Conservation (phyloP, 352 stramenopile species). For the Thraustochytrium aureum region DNA sequence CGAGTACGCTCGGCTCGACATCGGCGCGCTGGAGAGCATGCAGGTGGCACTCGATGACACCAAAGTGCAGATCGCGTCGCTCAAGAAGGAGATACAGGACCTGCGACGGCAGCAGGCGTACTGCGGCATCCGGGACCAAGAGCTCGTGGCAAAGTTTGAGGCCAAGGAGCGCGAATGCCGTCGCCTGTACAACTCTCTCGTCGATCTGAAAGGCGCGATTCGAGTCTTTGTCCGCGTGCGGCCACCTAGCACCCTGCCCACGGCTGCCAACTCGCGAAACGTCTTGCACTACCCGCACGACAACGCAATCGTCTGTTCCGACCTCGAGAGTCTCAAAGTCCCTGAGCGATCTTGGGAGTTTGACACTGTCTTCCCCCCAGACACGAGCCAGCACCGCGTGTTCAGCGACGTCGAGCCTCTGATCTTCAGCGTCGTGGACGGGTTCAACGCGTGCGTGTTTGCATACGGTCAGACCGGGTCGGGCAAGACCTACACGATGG, state of each 20-base stretch:
- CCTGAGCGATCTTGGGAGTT: conserved; percentile 49
- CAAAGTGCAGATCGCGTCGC: background rate
- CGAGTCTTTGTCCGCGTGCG: conserved; percentile 82
- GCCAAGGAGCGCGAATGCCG: conserved; percentile 44
- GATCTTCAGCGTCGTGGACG: conserved; percentile 73
- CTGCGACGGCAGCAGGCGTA: background rate
- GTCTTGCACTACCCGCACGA: conserved; percentile 24
- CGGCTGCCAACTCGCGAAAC: background rate
- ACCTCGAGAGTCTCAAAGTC: conserved; percentile 18
- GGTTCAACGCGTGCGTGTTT: conserved; percentile 82
- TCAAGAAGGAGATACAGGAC: conserved; percentile 19
- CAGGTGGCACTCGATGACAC: conserved; percentile 17
- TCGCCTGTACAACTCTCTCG: conserved; percentile 32
- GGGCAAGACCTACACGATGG: conserved; percentile 52
- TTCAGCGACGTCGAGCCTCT: conserved; percentile 87
- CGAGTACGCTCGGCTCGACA: conserved; percentile 50
- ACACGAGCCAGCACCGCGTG: conserved; percentile 69
- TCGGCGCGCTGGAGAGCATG: conserved; percentile 47
- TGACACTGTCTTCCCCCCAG: conserved; percentile 55
- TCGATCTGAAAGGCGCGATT: conserved; percentile 85
- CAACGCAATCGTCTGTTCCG: background rate
- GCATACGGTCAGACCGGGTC: conserved; percentile 76
- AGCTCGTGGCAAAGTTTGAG: conserved; percentile 6
- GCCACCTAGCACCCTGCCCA: conserved; percentile 57
- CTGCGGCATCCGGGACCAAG: background rate